Conservation (phyloP, 2,329 filamentous ascomycete species). For the Exophiala phaeomuriformis region DNA sequence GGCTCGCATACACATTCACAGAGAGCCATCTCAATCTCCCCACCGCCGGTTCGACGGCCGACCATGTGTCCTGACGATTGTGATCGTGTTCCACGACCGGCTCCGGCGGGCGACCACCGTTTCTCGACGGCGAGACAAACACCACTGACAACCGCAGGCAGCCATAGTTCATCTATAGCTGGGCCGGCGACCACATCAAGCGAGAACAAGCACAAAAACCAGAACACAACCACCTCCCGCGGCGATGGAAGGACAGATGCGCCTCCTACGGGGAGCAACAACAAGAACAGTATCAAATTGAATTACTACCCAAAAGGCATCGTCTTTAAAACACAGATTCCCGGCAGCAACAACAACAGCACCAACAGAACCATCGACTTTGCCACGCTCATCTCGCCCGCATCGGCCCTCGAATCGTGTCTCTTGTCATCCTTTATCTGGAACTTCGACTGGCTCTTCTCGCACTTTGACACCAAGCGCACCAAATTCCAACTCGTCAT, state of each 20-base stretch:
- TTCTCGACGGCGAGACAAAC: no score
- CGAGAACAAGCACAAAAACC: background rate
- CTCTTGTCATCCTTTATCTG: conserved; percentile 82
- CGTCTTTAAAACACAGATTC: conserved; percentile 75
- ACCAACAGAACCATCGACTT: conserved; percentile 27
- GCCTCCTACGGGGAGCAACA: background rate
- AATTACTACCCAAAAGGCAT: conserved; percentile 50
- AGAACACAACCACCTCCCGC: conserved; percentile 3
- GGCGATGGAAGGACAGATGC: background rate
- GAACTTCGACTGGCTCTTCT: conserved; percentile 71
- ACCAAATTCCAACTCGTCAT: conserved; percentile 61
- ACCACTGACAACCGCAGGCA: no score
- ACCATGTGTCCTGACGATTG: no score
- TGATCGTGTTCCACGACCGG: no score
- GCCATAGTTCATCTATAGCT: background rate
- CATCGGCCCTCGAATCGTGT: conserved; percentile 67
- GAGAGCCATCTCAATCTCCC: background rate
- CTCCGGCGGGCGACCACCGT: no score
- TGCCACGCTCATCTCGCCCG: conserved; percentile 74
- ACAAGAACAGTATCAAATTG: background rate
- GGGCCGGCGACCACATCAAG: conserved; percentile 15
- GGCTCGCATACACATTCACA: background rate
- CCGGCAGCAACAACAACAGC: conserved; percentile 54
- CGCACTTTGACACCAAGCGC: conserved; percentile 55
- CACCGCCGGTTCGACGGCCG: background rate